Evolutionary conservation across 352 stramenopile genomes (phyloP), one percentile per base, ranked within the genome.

Genomic region (Sclerospora graminicola): DNA sequence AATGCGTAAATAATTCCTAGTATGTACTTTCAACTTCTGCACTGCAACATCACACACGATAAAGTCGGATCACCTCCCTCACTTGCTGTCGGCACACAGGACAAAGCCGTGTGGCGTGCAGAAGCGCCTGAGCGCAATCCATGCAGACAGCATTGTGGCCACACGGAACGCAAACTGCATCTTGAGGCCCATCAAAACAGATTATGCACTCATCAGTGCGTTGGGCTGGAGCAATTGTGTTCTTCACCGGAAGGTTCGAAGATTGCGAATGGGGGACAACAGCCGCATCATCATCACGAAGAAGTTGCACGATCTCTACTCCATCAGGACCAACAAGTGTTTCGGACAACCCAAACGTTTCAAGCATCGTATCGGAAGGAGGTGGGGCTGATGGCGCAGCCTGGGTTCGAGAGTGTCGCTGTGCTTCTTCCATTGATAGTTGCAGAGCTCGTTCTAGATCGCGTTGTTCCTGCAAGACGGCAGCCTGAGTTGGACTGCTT

Each of bases 111-210:
- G 69, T 81, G 2, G 72, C 80, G 27, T 70, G 57, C 30, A 89
- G 37, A 21, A 93, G 54, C 34, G 85, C 67, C 11, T 70, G 51
- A 0, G 81, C 81, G 40, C 82, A 93, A 48, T 69, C 51, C 72
- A 84, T 86, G 43, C 82, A 93, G 36, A 90, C 73, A n/a, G 82
- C 82, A 33, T 90, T 86, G 63, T 93, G 82, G 30, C 82, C 82
- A 16, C 82, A 93, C 0, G 82, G 82, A 14, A 93, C 77, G 28
- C 79, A 90, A 4, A 91, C 79, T 0, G 74, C 81, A 11, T 64
- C 49, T 49, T 90, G 72, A 14, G 73, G 69, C 0, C 63, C 75
- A 43, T 93, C 82, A 53, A 91, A 89, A 57, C 82, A 91, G 23
- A 93, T 82, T 0, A 93, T 61, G 37, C 82, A 93, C 44, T 93